Conservation (phyloP, 768 basidiomycete species). For the Lyophyllum shimeji region DNA sequence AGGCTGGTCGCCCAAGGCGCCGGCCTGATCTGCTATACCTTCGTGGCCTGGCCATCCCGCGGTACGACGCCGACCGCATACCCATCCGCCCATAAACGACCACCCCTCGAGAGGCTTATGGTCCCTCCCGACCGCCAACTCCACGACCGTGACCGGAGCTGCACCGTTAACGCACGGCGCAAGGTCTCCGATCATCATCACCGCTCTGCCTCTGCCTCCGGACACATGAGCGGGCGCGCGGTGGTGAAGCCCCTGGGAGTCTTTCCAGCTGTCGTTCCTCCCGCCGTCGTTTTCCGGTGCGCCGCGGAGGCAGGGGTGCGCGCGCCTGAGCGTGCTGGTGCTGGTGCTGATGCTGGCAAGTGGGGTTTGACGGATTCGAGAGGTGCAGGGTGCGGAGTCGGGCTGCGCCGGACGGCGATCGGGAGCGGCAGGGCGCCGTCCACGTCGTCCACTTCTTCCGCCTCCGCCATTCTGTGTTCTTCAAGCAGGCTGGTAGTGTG, state of each 20-base stretch:
- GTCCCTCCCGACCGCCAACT: slow-evolving; percentile 48
- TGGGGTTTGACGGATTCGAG: neutral
- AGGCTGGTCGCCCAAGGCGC: slow-evolving; percentile 9
- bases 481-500: neutral
- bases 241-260: slow-evolving; percentile 10
- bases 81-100: slow-evolving; percentile 53
- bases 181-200: slow-evolving; percentile 58
- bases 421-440: slow-evolving; percentile 1
- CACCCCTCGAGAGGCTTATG: slow-evolving; percentile 48
- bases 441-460: neutral
- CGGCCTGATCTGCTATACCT: slow-evolving; percentile 43
- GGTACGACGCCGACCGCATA: slow-evolving; percentile 48
- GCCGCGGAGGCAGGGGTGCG: no score
- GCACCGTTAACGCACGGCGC: slow-evolving; percentile 14
- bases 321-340: neutral
- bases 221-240: slow-evolving; percentile 2
- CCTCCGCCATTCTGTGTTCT: neutral
- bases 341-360: neutral
- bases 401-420: slow-evolving; percentile 8
- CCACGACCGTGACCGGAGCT: slow-evolving; percentile 35
- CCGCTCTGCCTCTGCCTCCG: neutral
- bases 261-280: no score
- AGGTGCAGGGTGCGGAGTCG: slow-evolving; percentile 1
- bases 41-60: slow-evolving; percentile 54
- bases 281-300: no score